Evolutionary conservation across 75 land plant species (phyloP), one percentile per base, ranked within the genome.

Genomic region (Adiantum capillusveneris): DNA sequence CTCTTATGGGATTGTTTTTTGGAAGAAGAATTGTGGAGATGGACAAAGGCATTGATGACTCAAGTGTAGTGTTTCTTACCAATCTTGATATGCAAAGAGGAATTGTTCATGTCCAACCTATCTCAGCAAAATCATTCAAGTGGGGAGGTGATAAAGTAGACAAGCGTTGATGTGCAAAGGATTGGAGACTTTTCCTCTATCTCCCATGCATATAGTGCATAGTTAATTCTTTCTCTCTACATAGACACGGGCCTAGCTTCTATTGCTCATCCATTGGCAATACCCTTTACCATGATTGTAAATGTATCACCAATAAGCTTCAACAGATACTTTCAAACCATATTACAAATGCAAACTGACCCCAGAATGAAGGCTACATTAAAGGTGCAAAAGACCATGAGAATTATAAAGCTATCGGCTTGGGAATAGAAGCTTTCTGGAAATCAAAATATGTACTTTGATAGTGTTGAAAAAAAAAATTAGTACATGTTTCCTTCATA

Each of bases 271-370:
- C 44, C 83, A 18, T 48, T 62, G 14, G 75, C 91, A 1, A 70
- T 79, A 7, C 14, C 79, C 2, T 13, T 65, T 9, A 59, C 78
- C 29, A 73, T 87, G 75, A 17, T 82, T 53, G 48, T 44, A 7
- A 86, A 86, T 66, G 1, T 72, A 39, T 86, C 90, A 6, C 29
- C 37, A 65, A 67, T 0, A 70, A 56, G 14, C 20, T 75, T 46
- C 72, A 80, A 48, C 63, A 80, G 55, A 65, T 69, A n/a, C 73
- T 31, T 58, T 79, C 80, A 31, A 65, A 74, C 0, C 68, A 71
- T 25, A 31, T 80, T 16, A 86, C 83, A 86, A 58, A 80, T 45
- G 70, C 80, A 13, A 86, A 83, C n/a, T 63, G 90, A 86, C 48
- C 59, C 22, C 36, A 76, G 90, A 26, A 82, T 83, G 80, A 79